Evolutionary conservation across 208 protist genomes (phyloP).

Genomic region (Leishmania braziliensis): DNA sequence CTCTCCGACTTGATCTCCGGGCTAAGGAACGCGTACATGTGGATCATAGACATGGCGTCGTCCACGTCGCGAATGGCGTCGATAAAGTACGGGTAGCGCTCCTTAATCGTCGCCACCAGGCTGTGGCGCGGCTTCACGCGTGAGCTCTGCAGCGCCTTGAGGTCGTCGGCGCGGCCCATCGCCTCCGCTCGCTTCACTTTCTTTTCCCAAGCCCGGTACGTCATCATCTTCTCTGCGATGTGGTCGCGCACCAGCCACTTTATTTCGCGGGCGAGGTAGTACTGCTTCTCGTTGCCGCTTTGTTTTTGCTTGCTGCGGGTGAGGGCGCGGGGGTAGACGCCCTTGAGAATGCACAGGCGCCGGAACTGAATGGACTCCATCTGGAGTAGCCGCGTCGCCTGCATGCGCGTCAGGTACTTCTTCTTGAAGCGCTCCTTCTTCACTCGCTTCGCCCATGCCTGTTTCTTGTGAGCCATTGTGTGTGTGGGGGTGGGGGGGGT

Average conservation of each 20-base stretch:
- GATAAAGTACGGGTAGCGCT: constrained; percentile 98
- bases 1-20: constrained; percentile 69
- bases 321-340: constrained; percentile 98
- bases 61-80: constrained; percentile 97
- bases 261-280: constrained; percentile 99
- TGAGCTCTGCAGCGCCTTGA: constrained; percentile 61
- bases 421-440: constrained; percentile 91
- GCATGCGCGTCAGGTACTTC: constrained; percentile 94
- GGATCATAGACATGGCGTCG: constrained; percentile 96
- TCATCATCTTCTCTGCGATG: constrained; percentile 95
- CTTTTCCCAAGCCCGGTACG: constrained; percentile 92
- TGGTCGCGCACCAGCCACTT: constrained; percentile 97
- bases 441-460: constrained; percentile 89
- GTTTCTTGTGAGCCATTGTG: constrained; percentile 78
- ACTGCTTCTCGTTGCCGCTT: constrained; percentile 95
- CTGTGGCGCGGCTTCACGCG: constrained; percentile 87
- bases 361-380: constrained; percentile 93
- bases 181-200: constrained; percentile 92
- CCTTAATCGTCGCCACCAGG: constrained; percentile 95
- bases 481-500: background rate
- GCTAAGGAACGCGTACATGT: constrained; percentile 94
- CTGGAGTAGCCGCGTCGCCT: constrained; percentile 94
- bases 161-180: constrained; percentile 69
- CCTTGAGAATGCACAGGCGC: constrained; percentile 99
- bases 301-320: constrained; percentile 95